phyloP scores from a whole-genome alignment of 23 red algal genomes.

The Porphyridium purpureum region DNA sequence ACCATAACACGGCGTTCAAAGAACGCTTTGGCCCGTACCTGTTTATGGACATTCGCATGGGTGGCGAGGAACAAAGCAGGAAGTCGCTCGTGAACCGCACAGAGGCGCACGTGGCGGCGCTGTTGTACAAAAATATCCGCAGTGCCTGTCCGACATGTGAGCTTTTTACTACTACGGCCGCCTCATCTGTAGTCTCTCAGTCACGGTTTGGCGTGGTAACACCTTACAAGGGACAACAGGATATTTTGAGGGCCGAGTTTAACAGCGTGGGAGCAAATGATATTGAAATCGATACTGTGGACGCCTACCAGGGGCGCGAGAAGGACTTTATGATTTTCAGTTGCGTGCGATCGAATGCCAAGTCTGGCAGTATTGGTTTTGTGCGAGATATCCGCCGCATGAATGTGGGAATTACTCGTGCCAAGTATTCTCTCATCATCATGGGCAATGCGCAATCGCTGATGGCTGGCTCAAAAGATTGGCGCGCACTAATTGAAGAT shows the following conservation, averaged over 20 bases:
- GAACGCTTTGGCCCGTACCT: slow-evolving; percentile 33
- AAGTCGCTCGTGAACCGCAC: neutral
- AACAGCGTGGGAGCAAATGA: neutral
- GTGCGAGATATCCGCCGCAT: slow-evolving; percentile 67
- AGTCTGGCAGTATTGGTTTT: slow-evolving; percentile 54
- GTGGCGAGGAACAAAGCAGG: neutral
- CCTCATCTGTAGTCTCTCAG: too few relatives aligned
- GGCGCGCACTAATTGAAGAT: slow-evolving; percentile 36
- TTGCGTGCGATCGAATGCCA: slow-evolving; percentile 44
- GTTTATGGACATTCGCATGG: slow-evolving; percentile 8
- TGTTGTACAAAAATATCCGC: too few relatives aligned
- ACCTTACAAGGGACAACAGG: slow-evolving; percentile 57
- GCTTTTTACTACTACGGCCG: too few relatives aligned
- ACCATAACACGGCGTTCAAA: slow-evolving; percentile 15
- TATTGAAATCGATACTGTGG: slow-evolving; percentile 66
- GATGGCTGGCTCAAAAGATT: slow-evolving; percentile 10
- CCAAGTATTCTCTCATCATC: slow-evolving; percentile 48
- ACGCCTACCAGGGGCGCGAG: slow-evolving; percentile 82
- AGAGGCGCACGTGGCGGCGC: too few relatives aligned
- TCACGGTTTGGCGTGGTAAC: too few relatives aligned
- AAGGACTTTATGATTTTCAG: slow-evolving; percentile 65
- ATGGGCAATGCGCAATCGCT: slow-evolving; percentile 37
- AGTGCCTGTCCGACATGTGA: too few relatives aligned
- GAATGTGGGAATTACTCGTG: slow-evolving; percentile 87
- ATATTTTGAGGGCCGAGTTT: slow-evolving; percentile 22